These are phyloP conservation scores for Rhodamnia rubescens DNA, from an alignment of 345 rosid species.

Conservation along the genomic window DNA sequence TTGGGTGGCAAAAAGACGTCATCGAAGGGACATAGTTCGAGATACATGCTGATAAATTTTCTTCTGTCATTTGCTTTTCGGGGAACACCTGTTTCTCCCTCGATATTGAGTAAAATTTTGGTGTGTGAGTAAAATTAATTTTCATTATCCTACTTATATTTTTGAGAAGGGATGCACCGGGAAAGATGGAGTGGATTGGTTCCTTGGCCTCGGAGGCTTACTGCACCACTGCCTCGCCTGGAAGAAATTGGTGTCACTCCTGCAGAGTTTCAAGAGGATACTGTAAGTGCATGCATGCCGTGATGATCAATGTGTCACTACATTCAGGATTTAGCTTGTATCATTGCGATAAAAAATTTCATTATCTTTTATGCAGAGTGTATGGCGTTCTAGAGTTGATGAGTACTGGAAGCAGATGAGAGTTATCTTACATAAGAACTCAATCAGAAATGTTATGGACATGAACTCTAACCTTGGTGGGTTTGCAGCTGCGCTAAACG, in stretches of 20 bases:
- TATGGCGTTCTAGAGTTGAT: slow-evolving; percentile 72
- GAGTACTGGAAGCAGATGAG: slow-evolving; percentile 94
- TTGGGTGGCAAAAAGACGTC: background rate
- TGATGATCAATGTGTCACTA: background rate
- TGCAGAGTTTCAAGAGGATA: slow-evolving; percentile 55
- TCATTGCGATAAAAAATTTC: background rate
- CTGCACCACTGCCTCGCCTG: slow-evolving; percentile 61
- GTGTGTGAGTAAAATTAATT: background rate
- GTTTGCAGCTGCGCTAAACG: slow-evolving; percentile 77
- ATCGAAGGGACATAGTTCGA: background rate
- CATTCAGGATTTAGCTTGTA: background rate
- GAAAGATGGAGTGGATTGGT: slow-evolving; percentile 61
- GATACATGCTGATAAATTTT: background rate
- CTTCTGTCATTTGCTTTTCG: background rate
- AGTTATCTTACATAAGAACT: slow-evolving; percentile 57
- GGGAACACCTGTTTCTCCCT: background rate
- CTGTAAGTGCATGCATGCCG: slow-evolving; percentile 23
- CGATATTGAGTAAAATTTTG: background rate
- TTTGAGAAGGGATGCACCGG: slow-evolving; percentile 54
- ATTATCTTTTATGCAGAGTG: slow-evolving; percentile 38
- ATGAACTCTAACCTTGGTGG: slow-evolving; percentile 95
- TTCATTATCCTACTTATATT: background rate
- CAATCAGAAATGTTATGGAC: slow-evolving; percentile 92
- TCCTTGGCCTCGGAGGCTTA: slow-evolving; percentile 85
- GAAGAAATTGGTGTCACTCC: slow-evolving; percentile 64